phyloP scores from a whole-genome alignment of 257 asterid genomes.

The Prunella vulgaris region DNA sequence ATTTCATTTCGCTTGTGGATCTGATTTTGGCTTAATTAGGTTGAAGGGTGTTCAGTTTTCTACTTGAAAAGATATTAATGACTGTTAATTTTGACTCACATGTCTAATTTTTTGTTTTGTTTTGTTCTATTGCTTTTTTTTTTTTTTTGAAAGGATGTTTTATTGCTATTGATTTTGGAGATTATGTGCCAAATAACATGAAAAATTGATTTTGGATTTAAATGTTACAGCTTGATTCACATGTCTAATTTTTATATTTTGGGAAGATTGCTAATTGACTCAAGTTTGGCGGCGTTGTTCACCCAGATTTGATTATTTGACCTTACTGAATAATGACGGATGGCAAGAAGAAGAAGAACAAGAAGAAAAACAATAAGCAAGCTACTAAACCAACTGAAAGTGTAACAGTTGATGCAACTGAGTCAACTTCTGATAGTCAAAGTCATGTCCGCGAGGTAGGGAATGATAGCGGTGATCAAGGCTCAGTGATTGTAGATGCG shows the following conservation, averaged over 20 bases:
- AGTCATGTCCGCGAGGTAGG: constrained; percentile 25
- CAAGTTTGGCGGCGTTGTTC: neutral
- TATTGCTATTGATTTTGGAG: too few species aligned
- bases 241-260: too few species aligned
- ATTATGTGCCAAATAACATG: neutral
- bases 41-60: neutral
- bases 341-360: constrained; percentile 55
- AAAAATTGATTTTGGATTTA: neutral
- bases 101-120: neutral
- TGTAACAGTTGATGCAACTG: constrained; percentile 31
- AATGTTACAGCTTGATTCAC: neutral
- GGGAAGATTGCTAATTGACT: neutral
- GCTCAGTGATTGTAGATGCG: constrained; percentile 8
- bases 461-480: constrained; percentile 18
- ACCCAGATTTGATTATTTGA: constrained; percentile 3
- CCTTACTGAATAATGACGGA: constrained; percentile 39
- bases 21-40: constrained; percentile 11
- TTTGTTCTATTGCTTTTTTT: neutral
- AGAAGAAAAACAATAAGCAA: constrained; percentile 68
- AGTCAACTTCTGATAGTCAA: constrained; percentile 33
- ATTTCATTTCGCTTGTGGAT: constrained; percentile 12
- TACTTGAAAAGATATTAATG: neutral
- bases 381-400: constrained; percentile 36
- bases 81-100: neutral
- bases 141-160: too few species aligned